A percentile compares a stretch with the other conserved stretches of the same genome.
These are phyloP conservation scores for Talaromyces sp. DNA, from an alignment of 2,329 filamentous ascomycete species.

Conservation along the genomic window DNA sequence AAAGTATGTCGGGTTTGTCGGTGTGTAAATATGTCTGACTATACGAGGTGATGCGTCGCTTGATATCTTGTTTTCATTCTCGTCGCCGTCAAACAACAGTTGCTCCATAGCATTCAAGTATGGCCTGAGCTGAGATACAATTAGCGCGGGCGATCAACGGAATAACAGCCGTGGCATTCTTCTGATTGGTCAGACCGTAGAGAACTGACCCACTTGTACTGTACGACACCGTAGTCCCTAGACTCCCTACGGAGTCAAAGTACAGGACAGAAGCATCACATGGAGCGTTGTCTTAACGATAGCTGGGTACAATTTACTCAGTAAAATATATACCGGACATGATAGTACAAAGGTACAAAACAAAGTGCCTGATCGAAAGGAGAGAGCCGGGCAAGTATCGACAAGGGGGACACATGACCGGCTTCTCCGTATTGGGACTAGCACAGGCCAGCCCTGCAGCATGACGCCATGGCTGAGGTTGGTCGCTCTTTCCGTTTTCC, in stretches of 20 bases:
- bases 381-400: not conserved
- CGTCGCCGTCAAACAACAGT: not conserved
- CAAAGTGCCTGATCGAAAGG: not conserved
- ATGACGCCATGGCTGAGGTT: slow-evolving; percentile 15
- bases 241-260: not conserved
- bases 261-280: not conserved
- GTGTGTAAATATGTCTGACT: not conserved
- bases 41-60: not conserved
- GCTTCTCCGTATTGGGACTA: slow-evolving; percentile 17
- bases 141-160: slow-evolving; percentile 1
- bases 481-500: slow-evolving; percentile 4
- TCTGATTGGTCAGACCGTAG: not conserved
- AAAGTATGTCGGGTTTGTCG: not conserved
- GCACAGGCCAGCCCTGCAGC: not conserved
- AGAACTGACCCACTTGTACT: not conserved
- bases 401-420: not conserved
- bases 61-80: not conserved
- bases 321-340: not conserved
- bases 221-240: not conserved
- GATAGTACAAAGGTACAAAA: not conserved
- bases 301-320: not conserved
- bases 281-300: not conserved
- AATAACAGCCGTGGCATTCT: not conserved
- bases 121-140: not conserved
- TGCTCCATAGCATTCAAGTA: not conserved